Percentiles rank a stretch among this genome's conserved stretches.
Conservation (phyloP, 1,139 yeast genomes). For the Sugiyamaella xylanicola region DNA sequence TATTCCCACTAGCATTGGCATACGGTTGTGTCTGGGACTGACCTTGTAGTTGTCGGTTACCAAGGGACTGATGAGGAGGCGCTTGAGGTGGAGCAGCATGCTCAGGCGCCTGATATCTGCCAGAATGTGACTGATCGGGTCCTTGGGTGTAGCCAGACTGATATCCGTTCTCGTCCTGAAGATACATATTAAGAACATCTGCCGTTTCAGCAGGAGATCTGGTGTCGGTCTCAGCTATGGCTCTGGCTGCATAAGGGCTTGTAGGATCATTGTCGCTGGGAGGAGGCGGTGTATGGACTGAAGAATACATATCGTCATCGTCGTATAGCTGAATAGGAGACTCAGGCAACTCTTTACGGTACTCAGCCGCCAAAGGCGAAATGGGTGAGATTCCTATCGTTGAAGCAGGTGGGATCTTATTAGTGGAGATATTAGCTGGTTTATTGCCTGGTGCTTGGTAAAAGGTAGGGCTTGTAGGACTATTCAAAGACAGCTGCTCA, state of each 20-base stretch:
- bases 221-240: slow-evolving; percentile 8
- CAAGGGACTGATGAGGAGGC: slow-evolving; percentile 16
- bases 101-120: neutral
- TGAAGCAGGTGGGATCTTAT: slow-evolving; percentile 35
- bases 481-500: slow-evolving; percentile 14
- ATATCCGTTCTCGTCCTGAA: neutral
- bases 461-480: slow-evolving; percentile 25
- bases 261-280: slow-evolving; percentile 7
- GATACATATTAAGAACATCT: slow-evolving; percentile 16
- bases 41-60: slow-evolving; percentile 12
- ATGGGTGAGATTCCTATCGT: slow-evolving; percentile 27
- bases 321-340: slow-evolving; percentile 20
- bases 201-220: slow-evolving; percentile 8
- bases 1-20: neutral
- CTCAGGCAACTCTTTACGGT: slow-evolving; percentile 25
- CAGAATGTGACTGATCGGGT: neutral
- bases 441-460: slow-evolving; percentile 12
- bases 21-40: neutral
- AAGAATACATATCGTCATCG: neutral
- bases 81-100: slow-evolving; percentile 13
- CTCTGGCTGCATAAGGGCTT: slow-evolving; percentile 8
- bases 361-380: slow-evolving; percentile 32
- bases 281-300: slow-evolving; percentile 7
- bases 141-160: neutral
- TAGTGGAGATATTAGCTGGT: slow-evolving; percentile 31